Evolutionary conservation across 129 eudicot species (phyloP).

Genomic region (Flaveria sonorensis): DNA sequence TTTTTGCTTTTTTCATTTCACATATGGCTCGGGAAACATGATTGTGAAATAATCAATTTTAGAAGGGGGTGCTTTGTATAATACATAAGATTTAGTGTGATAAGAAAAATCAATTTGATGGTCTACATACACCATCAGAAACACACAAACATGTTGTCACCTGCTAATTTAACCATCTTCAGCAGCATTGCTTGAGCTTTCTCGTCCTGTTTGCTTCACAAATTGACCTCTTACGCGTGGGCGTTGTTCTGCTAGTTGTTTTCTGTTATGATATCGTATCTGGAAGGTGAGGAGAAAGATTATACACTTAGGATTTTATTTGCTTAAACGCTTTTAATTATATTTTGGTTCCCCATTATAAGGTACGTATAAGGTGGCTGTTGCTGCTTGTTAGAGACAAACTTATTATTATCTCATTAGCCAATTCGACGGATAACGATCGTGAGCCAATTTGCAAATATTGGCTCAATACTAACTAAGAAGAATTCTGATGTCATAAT

Average conservation of each 20-base stretch:
- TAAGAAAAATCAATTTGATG: background rate
- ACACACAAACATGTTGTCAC: background rate
- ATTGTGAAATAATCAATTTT: no score
- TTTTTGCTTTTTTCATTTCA: no score
- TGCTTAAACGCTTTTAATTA: background rate
- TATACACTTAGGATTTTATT: background rate
- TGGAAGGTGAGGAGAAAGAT: background rate
- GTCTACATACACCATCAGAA: background rate
- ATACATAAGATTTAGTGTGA: background rate
- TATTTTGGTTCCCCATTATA: background rate
- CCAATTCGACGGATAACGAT: no score
- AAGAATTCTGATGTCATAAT: no score
- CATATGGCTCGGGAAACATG: no score
- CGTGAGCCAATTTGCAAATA: no score
- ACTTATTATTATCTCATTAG: no score
- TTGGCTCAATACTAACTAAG: no score
- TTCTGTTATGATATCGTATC: constrained; percentile 62
- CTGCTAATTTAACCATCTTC: constrained; percentile 38
- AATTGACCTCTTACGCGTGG: constrained; percentile 70
- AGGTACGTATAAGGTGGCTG: no score
- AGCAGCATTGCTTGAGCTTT: constrained; percentile 43
- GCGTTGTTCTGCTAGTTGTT: constrained; percentile 63
- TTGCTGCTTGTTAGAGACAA: no score
- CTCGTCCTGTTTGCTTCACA: constrained; percentile 41
- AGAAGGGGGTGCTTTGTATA: no score